Evolutionary conservation across 1,284 basidiomycete genomes (phyloP).

Genomic region (Fistulinella staudtii): DNA sequence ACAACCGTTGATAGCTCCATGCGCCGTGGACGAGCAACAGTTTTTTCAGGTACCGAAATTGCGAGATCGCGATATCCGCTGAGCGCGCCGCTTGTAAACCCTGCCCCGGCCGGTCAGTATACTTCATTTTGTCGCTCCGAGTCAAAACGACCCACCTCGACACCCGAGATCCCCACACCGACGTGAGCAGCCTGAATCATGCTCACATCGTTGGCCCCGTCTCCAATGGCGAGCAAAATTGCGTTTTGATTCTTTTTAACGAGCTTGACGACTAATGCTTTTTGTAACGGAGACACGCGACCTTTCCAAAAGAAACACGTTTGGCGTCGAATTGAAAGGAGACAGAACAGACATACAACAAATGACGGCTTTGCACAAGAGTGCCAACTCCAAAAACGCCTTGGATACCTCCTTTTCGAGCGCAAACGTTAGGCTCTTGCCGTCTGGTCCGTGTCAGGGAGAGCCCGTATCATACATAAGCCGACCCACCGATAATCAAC

Average conservation of each 20-base stretch:
- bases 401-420: constrained; percentile 91
- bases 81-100: constrained; percentile 84
- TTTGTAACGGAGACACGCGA: constrained; percentile 97
- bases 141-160: constrained; percentile 60
- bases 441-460: constrained; percentile 52
- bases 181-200: constrained; percentile 98
- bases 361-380: constrained; percentile 97
- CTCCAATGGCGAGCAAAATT: constrained; percentile 92
- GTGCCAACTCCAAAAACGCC: constrained; percentile 90
- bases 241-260: constrained; percentile 95
- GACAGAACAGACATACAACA: constrained; percentile 62
- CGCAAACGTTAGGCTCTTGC: constrained; percentile 90
- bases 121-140: constrained; percentile 87
- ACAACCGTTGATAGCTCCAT: constrained; percentile 96
- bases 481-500: constrained; percentile 78
- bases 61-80: constrained; percentile 96
- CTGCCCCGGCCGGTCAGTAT: no score
- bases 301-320: constrained; percentile 43
- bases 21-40: constrained; percentile 96
- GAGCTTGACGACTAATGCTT: constrained; percentile 96
- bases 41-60: constrained; percentile 94
- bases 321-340: no score
- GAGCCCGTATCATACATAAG: background rate
- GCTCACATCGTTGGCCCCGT: constrained; percentile 95
- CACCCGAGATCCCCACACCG: constrained; percentile 96